Conservation (phyloP, 352 stramenopile genomes). For the Globisporangium abappressorium region DNA sequence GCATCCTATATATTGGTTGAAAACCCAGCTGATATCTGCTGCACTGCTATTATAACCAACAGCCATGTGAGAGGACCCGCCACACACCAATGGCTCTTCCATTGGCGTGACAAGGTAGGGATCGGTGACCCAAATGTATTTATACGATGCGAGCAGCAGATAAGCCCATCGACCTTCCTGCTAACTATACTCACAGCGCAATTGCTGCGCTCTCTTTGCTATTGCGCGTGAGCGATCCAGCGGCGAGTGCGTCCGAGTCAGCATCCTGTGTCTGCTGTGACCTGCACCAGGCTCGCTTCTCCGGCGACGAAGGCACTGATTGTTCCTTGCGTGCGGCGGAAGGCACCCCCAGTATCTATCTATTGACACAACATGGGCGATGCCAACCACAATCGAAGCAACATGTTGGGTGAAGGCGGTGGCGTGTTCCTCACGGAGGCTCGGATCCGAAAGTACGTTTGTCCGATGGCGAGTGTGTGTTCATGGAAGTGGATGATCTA, state of each 20-base stretch:
- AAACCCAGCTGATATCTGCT: no score
- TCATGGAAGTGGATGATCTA: background rate
- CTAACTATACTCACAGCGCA: constrained; percentile 6
- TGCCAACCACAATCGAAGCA: constrained; percentile 18
- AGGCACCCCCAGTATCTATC: background rate
- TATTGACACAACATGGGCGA: constrained; percentile 7
- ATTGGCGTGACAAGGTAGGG: background rate
- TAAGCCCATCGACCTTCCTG: background rate
- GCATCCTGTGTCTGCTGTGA: background rate
- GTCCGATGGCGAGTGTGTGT: no score
- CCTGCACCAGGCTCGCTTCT: background rate
- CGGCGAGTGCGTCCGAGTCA: background rate
- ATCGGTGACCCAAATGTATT: constrained; percentile 9
- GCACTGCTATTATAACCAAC: no score
- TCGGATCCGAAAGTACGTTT: constrained; percentile 30
- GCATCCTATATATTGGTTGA: no score
- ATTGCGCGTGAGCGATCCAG: background rate
- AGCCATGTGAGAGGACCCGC: no score
- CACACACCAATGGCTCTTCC: background rate
- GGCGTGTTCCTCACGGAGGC: constrained; percentile 78
- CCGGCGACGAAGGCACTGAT: background rate
- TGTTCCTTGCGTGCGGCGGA: background rate
- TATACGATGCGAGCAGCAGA: constrained; percentile 3
- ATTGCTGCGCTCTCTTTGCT: background rate
- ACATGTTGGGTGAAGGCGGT: constrained; percentile 41